A percentile compares a stretch with the other conserved stretches of the same genome.
These are phyloP conservation scores for Lactarius vividus DNA, from an alignment of 768 basidiomycete genomes.

Conservation along the genomic window DNA sequence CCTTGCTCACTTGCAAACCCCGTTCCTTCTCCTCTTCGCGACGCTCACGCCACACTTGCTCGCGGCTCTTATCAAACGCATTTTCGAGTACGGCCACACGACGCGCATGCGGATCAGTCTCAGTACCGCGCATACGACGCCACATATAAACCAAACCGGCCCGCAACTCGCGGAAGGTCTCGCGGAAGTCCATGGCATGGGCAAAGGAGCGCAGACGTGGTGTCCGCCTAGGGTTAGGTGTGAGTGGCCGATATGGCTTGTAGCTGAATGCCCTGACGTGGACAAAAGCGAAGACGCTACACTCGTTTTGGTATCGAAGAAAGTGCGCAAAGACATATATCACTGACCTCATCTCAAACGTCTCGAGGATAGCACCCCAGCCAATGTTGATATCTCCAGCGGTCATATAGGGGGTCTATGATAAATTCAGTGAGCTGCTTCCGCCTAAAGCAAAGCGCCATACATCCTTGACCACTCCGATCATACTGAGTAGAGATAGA, in stretches of 20 bases:
- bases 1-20: constrained; percentile 7
- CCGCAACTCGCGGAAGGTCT: constrained; percentile 63
- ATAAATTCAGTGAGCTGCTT: not conserved
- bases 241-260: constrained; percentile 48
- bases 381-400: constrained; percentile 72
- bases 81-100: constrained; percentile 40
- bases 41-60: constrained; percentile 23
- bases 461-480: constrained; percentile 64
- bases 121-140: constrained; percentile 51
- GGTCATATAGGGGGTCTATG: constrained; percentile 64
- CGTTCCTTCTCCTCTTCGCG: constrained; percentile 14
- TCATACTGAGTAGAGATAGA: constrained; percentile 52
- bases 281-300: constrained; percentile 63
- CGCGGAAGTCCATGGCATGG: constrained; percentile 67
- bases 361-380: constrained; percentile 63
- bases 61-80: constrained; percentile 36
- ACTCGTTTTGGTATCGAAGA: not conserved
- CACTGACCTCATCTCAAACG: constrained; percentile 72
- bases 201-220: constrained; percentile 55
- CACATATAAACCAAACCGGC: constrained; percentile 56
- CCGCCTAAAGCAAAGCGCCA: constrained; percentile 25
- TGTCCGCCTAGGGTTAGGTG: constrained; percentile 40
- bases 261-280: constrained; percentile 75
- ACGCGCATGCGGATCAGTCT: constrained; percentile 48
- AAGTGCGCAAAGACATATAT: constrained; percentile 13